Evolutionary conservation across 139 green algal genomes (phyloP).

Genomic region (Chlamydomonas schloesseri): DNA sequence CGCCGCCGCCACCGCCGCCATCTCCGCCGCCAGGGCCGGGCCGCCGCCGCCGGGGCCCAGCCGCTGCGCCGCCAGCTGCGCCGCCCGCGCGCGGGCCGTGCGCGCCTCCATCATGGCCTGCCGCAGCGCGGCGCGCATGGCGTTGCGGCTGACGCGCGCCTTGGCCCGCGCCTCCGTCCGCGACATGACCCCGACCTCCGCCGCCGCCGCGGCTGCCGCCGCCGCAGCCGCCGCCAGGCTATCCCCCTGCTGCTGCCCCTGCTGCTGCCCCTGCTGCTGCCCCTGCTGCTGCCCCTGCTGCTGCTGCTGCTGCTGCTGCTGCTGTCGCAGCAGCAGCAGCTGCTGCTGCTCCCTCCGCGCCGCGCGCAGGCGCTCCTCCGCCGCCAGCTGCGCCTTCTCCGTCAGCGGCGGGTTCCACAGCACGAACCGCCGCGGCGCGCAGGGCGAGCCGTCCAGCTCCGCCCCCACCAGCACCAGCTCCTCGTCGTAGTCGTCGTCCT

Average conservation of each 20-base stretch:
- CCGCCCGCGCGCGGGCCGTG: background rate
- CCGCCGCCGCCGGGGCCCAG: background rate
- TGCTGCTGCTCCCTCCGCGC: background rate
- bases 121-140: background rate
- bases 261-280: slow-evolving; percentile 1
- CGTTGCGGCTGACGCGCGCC: background rate
- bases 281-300: slow-evolving; percentile 8
- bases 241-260: background rate
- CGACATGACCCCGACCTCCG: background rate
- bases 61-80: slow-evolving; percentile 12
- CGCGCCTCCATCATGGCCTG: slow-evolving; percentile 29
- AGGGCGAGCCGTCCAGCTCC: slow-evolving; percentile 84
- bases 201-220: background rate
- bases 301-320: background rate
- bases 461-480: slow-evolving; percentile 60
- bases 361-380: background rate
- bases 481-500: background rate
- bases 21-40: background rate
- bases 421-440: slow-evolving; percentile 85
- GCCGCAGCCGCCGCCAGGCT: background rate
- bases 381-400: slow-evolving; percentile 1
- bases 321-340: background rate
- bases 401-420: slow-evolving; percentile 95
- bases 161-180: background rate
- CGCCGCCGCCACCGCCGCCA: slow-evolving; percentile 20